Evolutionary conservation across 2,329 filamentous ascomycete species (phyloP).

Genomic region (Aspergillus pseudoterreus): DNA sequence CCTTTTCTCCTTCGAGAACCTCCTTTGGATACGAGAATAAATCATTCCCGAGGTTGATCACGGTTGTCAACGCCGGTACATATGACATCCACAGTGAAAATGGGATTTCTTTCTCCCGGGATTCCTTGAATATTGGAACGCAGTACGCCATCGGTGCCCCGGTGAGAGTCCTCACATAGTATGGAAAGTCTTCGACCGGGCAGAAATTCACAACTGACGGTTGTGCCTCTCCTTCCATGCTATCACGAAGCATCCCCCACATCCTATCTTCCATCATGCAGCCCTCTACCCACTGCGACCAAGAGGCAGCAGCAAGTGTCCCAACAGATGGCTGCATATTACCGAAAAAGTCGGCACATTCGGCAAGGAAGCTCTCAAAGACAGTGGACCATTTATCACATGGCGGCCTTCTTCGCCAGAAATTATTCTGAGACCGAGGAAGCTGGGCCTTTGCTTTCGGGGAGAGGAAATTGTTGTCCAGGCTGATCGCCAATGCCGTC

Average conservation of each 20-base stretch:
- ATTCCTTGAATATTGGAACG: not conserved
- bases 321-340: not conserved
- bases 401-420: not conserved
- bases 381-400: not conserved
- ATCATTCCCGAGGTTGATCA: not conserved
- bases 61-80: not conserved
- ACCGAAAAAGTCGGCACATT: not conserved
- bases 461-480: constrained; percentile 1
- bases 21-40: constrained; percentile 2
- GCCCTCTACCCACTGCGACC: not conserved
- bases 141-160: not conserved
- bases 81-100: constrained; percentile 1
- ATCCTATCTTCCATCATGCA: not conserved
- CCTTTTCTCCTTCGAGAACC: not conserved
- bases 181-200: not conserved
- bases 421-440: not conserved
- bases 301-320: not conserved
- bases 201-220: not conserved
- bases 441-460: not conserved
- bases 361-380: not conserved
- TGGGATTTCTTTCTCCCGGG: not conserved
- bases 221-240: not conserved
- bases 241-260: not conserved
- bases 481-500: not conserved
- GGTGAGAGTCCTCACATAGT: not conserved